Evolutionary conservation across 2,329 filamentous ascomycete species (phyloP).

Genomic region (Diaporthe australafricana): DNA sequence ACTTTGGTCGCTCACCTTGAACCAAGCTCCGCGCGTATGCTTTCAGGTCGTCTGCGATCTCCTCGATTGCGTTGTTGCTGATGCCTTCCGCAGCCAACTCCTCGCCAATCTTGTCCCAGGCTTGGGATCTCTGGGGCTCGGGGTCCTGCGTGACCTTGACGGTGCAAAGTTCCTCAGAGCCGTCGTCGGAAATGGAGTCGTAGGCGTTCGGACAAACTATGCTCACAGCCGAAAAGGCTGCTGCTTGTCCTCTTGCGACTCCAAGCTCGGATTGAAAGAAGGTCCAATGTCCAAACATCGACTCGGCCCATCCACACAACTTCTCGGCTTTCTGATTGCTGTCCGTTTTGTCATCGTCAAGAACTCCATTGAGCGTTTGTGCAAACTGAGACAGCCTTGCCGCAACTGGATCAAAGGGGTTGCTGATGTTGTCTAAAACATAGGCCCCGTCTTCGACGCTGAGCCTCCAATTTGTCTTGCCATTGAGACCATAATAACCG

Average conservation of each 20-base stretch:
- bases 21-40: not conserved
- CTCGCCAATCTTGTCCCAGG: not conserved
- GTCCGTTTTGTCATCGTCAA: not conserved
- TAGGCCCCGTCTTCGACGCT: not conserved
- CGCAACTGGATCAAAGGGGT: not conserved
- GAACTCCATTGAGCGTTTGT: not conserved
- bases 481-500: not conserved
- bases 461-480: not conserved
- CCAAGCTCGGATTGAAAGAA: not conserved
- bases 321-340: not conserved
- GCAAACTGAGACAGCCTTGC: not conserved
- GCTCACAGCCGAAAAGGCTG: not conserved
- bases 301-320: slow-evolving; percentile 9
- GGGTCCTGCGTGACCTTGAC: not conserved
- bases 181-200: not conserved
- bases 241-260: not conserved
- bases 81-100: slow-evolving; percentile 13
- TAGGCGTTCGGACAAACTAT: no score
- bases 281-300: not conserved
- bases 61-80: not conserved
- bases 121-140: not conserved
- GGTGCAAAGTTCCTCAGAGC: not conserved
- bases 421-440: not conserved
- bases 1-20: not conserved
- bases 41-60: not conserved